Evolutionary conservation across 2,329 filamentous ascomycete genomes (phyloP).

Genomic region (Colletotrichum plurivorum): DNA sequence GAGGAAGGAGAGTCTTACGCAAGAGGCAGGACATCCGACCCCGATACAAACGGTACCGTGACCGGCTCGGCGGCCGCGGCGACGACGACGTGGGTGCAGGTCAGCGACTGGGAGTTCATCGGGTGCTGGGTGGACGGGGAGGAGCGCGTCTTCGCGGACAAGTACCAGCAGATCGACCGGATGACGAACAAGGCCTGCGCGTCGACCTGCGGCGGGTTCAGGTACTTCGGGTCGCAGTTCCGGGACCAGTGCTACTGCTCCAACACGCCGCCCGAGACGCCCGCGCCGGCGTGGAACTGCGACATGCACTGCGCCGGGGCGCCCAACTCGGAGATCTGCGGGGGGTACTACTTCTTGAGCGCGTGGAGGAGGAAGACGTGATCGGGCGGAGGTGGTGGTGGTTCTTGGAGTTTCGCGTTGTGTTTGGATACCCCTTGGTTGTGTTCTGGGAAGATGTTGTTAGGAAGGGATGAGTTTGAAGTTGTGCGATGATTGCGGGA

Average conservation of each 20-base stretch:
- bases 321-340: constrained; percentile 29
- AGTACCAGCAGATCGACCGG: not conserved
- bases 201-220: not conserved
- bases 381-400: not conserved
- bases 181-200: constrained; percentile 23
- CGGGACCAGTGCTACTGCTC: constrained; percentile 29
- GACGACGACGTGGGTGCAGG: constrained; percentile 24
- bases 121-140: constrained; percentile 22
- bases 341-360: constrained; percentile 26
- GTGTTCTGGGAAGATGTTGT: no score
- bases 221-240: constrained; percentile 29
- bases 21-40: not conserved
- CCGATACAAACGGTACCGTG: constrained; percentile 12
- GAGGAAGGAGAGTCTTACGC: not conserved
- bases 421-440: not conserved
- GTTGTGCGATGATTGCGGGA: not conserved
- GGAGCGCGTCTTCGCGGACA: constrained; percentile 27
- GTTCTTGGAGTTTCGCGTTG: not conserved
- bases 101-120: constrained; percentile 21
- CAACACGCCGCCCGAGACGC: constrained; percentile 10
- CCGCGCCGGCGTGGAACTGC: constrained; percentile 27
- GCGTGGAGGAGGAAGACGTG: constrained; percentile 17
- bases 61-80: constrained; percentile 10
- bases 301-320: constrained; percentile 30
- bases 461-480: no score